Conservation (phyloP, 352 stramenopile genomes). For the Phytophthora pisi region DNA sequence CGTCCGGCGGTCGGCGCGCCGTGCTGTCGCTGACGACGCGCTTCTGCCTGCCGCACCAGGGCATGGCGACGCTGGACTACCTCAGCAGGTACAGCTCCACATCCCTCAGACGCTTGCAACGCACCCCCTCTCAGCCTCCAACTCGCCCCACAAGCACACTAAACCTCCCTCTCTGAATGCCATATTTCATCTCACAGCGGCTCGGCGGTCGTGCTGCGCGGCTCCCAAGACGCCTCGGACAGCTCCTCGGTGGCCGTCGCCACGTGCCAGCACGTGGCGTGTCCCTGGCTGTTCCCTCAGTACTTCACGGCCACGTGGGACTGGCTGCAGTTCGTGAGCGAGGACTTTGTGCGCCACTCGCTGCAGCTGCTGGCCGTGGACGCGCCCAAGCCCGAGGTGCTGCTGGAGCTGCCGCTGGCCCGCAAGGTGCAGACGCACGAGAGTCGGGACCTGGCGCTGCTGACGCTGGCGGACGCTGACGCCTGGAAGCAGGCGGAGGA, state of each 20-base stretch:
- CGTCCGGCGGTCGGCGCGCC: constrained; percentile 30
- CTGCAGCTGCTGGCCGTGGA: constrained; percentile 55
- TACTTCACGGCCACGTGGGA: constrained; percentile 83
- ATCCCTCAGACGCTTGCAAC: constrained; percentile 3
- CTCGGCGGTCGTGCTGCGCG: constrained; percentile 57
- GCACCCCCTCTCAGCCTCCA: neutral
- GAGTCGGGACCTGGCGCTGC: constrained; percentile 63
- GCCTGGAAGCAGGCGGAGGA: constrained; percentile 30
- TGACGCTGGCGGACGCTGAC: constrained; percentile 48
- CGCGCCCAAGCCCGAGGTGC: constrained; percentile 41
- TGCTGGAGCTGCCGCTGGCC: constrained; percentile 63
- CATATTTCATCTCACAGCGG: constrained; percentile 37
- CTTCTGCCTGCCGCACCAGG: constrained; percentile 81
- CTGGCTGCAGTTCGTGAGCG: constrained; percentile 84
- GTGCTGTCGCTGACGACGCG: constrained; percentile 81
- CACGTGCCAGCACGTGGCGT: constrained; percentile 85
- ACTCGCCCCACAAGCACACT: constrained; percentile 2
- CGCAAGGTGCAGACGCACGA: constrained; percentile 59
- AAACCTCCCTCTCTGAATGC: constrained; percentile 7
- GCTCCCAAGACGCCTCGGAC: neutral
- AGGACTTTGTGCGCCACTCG: constrained; percentile 74
- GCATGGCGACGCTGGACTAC: constrained; percentile 76
- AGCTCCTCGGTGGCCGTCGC: constrained; percentile 43
- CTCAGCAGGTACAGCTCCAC: constrained; percentile 56
- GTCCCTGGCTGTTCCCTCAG: constrained; percentile 76